Percentiles rank a stretch among this genome's conserved stretches.
These are phyloP conservation scores for Rubia peregrina DNA, from an alignment of 305 asterid genomes.

Conservation along the genomic window DNA sequence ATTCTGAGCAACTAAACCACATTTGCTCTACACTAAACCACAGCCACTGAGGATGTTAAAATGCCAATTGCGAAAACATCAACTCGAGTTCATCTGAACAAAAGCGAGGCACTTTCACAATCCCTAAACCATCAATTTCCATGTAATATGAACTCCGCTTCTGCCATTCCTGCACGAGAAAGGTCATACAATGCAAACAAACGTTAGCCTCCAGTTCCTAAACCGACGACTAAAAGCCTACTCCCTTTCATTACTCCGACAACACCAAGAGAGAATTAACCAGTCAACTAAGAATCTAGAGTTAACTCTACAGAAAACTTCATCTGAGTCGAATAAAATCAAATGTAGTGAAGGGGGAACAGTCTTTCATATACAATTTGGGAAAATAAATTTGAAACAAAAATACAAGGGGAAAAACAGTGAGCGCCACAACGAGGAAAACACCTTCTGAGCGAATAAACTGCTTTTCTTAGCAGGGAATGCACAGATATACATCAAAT, in stretches of 20 bases:
- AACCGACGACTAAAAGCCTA: constrained; percentile 10
- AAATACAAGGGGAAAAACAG: neutral
- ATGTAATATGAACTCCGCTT: neutral
- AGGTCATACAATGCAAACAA: too few relatives aligned
- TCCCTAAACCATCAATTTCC: neutral
- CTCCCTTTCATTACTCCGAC: too few relatives aligned
- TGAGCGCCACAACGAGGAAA: neutral
- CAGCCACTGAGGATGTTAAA: neutral
- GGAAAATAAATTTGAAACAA: neutral
- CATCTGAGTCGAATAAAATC: neutral
- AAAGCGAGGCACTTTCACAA: neutral
- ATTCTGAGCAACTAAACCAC: neutral
- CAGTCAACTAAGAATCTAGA: neutral
- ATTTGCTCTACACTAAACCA: neutral
- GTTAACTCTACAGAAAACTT: neutral
- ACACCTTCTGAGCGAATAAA: neutral
- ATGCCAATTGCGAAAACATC: neutral
- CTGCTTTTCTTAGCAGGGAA: neutral
- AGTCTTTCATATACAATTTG: neutral
- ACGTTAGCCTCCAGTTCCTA: too few relatives aligned
- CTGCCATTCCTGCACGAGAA: too few relatives aligned
- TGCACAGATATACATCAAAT: neutral
- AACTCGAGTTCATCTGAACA: neutral
- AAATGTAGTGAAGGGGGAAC: neutral
- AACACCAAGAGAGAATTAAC: neutral